Evolutionary conservation across 352 stramenopile species (phyloP).

Genomic region (Phytopythium chamaehyphon): DNA sequence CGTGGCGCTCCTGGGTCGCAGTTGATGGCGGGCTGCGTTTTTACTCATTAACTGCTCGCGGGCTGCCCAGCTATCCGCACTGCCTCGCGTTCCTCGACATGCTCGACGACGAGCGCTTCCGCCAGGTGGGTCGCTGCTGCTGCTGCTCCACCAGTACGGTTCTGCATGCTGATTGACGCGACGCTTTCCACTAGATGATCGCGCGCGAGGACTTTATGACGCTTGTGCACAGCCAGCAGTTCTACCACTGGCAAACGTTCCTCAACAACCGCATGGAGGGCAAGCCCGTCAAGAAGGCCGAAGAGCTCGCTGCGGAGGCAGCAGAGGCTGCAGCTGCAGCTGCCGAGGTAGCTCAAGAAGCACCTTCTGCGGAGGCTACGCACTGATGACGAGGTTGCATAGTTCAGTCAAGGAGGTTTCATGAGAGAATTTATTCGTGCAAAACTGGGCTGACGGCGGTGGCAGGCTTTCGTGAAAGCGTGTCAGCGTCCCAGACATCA

Average conservation of each 20-base stretch:
- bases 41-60: background rate
- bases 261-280: conserved; percentile 72
- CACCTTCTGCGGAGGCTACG: conserved; percentile 1
- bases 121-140: conserved; percentile 25
- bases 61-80: conserved; percentile 68
- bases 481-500: no score
- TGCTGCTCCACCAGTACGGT: background rate
- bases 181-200: conserved; percentile 54
- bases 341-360: background rate
- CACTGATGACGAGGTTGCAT: background rate
- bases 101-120: conserved; percentile 84
- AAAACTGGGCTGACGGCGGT: no score
- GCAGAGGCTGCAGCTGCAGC: conserved; percentile 1
- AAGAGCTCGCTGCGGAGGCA: conserved; percentile 11
- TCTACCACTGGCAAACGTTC: conserved; percentile 89
- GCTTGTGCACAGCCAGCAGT: conserved; percentile 84
- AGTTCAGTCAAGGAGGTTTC: no score
- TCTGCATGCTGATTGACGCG: background rate
- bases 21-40: background rate
- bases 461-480: no score
- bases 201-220: conserved; percentile 84
- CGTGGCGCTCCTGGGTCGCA: conserved; percentile 6
- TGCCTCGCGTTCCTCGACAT: conserved; percentile 87
- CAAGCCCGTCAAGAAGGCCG: conserved; percentile 21
- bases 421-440: no score